Percentiles rank a stretch among this genome's conserved stretches.
These are phyloP conservation scores for Spongospora subterranea DNA, from an alignment of 208 protist genomes.

Conservation along the genomic window DNA sequence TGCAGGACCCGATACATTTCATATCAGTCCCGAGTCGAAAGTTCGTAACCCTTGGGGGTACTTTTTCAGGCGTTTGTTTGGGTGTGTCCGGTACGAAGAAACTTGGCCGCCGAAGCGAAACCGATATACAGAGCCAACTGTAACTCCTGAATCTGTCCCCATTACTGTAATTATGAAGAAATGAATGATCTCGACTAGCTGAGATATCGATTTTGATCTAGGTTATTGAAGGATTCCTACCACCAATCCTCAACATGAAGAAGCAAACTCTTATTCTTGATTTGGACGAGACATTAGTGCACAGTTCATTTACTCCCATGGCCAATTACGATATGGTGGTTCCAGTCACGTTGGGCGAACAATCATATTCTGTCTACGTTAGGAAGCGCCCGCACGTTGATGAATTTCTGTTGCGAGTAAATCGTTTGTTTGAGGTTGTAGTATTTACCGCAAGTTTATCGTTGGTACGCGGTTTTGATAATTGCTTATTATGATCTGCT, in stretches of 20 bases:
- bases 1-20: no score
- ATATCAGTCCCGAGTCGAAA: no score
- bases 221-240: not conserved
- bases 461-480: conserved; percentile 23
- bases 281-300: conserved; percentile 71
- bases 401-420: conserved; percentile 60
- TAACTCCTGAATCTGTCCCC: no score
- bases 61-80: no score
- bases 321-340: conserved; percentile 61
- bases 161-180: no score
- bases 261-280: conserved; percentile 66
- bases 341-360: conserved; percentile 47
- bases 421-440: conserved; percentile 66
- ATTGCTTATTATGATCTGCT: not conserved
- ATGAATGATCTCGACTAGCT: no score
- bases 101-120: no score
- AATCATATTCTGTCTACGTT: conserved; percentile 58
- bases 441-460: conserved; percentile 69
- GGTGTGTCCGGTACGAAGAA: no score
- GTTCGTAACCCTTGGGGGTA: no score
- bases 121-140: no score
- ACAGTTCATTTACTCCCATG: conserved; percentile 64
- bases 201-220: not conserved
- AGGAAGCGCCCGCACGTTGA: conserved; percentile 67
- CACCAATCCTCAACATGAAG: not conserved